Evolutionary conservation across 371 early-diverging fungal species (phyloP).

Genomic region (Smittium culicis): DNA sequence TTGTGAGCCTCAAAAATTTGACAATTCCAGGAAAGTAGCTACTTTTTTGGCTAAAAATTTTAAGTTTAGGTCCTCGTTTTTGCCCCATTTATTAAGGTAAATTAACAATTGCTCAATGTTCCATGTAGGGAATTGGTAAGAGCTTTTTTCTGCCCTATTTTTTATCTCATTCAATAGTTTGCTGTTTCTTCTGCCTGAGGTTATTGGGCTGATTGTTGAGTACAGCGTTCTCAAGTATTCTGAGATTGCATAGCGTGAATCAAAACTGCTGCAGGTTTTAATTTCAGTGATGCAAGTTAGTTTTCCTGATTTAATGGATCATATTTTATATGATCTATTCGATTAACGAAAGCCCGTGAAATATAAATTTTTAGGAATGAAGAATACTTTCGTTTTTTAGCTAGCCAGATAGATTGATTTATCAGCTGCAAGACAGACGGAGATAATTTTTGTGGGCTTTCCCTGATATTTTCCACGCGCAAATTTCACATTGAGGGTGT

Average conservation of each 20-base stretch:
- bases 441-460: not conserved
- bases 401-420: not conserved
- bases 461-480: not conserved
- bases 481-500: not conserved
- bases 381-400: not conserved
- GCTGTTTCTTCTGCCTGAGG: not conserved
- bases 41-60: not conserved
- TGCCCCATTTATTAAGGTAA: not conserved
- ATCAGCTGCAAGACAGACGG: not conserved
- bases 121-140: not conserved
- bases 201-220: not conserved
- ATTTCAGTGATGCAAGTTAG: not conserved
- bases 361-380: not conserved
- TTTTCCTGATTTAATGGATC: not conserved
- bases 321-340: constrained; percentile 4
- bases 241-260: constrained; percentile 3
- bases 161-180: not conserved
- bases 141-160: not conserved
- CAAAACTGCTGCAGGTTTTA: not conserved
- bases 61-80: not conserved
- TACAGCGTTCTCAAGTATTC: not conserved
- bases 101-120: not conserved
- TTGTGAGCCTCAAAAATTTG: not conserved
- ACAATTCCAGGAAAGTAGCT: not conserved
- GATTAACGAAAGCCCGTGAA: not conserved